These are phyloP conservation scores for Eutrema salsugineum DNA, from an alignment of 441 rosid genomes.

Conservation along the genomic window DNA sequence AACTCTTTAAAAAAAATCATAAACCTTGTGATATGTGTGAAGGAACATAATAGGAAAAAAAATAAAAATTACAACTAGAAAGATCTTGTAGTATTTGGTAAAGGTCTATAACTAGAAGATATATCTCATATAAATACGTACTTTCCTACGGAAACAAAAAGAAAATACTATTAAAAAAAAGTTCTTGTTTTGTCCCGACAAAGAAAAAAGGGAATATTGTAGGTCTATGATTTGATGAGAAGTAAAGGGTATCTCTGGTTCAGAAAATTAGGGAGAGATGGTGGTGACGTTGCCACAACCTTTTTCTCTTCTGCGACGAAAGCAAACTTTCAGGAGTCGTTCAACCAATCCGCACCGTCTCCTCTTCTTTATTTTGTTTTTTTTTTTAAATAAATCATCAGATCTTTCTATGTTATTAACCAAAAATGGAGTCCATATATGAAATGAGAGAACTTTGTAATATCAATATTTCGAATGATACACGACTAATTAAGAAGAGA, in stretches of 20 bases:
- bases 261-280: neutral
- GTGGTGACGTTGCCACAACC: conserved; percentile 18
- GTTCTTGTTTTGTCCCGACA: conserved; percentile 24
- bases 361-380: neutral
- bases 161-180: neutral
- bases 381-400: neutral
- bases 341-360: conserved; percentile 16
- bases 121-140: neutral
- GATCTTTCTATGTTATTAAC: neutral
- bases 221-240: conserved; percentile 6
- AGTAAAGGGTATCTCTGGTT: neutral
- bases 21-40: neutral
- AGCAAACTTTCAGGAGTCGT: conserved; percentile 8
- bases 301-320: conserved; percentile 7
- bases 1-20: neutral
- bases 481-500: neutral
- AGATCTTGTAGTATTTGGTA: neutral
- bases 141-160: neutral
- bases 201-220: neutral
- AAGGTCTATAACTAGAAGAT: neutral
- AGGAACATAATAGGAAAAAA: neutral
- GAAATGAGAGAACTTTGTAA: neutral
- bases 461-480: neutral
- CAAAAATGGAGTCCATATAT: neutral
- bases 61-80: neutral